A percentile compares a stretch with the other conserved stretches of the same genome.
These are phyloP conservation scores for Tieghemostelium lacteum DNA, from an alignment of 78 protist genomes.

Conservation along the genomic window DNA sequence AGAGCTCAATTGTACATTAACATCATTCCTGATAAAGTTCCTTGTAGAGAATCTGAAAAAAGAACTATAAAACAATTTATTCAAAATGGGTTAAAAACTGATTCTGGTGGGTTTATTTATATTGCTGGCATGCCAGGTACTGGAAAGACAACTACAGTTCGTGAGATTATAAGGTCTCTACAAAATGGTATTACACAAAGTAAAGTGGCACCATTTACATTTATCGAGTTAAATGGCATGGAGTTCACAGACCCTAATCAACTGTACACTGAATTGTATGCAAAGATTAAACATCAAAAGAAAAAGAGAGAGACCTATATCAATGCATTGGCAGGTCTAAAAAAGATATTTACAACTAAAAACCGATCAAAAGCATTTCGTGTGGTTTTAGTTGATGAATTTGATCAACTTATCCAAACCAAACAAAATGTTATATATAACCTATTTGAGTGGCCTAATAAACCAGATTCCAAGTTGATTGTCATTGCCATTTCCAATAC, in stretches of 20 bases:
- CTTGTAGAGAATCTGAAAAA: conserved; percentile 68
- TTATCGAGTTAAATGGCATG: conserved; percentile 67
- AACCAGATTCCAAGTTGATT: conserved; percentile 18
- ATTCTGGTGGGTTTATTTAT: conserved; percentile 62
- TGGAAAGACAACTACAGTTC: conserved; percentile 90
- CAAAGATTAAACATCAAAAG: not conserved
- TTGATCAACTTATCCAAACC: conserved; percentile 81
- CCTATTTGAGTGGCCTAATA: conserved; percentile 87
- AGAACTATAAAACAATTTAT: conserved; percentile 21
- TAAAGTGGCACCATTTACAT: conserved; percentile 13
- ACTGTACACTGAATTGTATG: conserved; percentile 1
- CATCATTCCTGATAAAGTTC: conserved; percentile 31
- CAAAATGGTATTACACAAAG: not conserved
- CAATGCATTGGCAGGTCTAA: conserved; percentile 2
- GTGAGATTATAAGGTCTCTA: conserved; percentile 69
- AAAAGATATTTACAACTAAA: conserved; percentile 8
- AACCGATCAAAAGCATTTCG: conserved; percentile 4
- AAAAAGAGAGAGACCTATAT: not conserved
- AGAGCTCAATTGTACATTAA: conserved; percentile 29
- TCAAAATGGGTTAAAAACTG: not conserved
- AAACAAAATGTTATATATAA: conserved; percentile 85
- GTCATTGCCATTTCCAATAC: conserved; percentile 81
- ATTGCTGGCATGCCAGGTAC: conserved; percentile 91
- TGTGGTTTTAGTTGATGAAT: conserved; percentile 84
- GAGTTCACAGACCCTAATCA: conserved; percentile 53